Evolutionary conservation across 345 rosid species (phyloP), one percentile per base, ranked within the genome.

Genomic region (Tarenaya hassleriana): DNA sequence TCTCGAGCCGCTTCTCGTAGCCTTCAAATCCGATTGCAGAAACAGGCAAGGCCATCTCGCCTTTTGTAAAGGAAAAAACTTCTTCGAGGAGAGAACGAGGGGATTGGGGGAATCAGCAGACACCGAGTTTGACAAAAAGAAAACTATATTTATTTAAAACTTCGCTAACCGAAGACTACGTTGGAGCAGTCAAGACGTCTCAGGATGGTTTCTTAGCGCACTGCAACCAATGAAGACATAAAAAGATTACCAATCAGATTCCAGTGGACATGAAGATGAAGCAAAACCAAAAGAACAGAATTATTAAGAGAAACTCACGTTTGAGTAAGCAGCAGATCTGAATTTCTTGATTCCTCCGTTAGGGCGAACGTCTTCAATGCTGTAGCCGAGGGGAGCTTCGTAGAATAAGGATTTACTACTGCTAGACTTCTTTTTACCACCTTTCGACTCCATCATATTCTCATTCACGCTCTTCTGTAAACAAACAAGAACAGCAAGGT

Each of bases 351-450:
- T 73, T 66, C 95, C 95, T 61, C 91, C 95, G 80, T 51, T 62
- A 9, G 95, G 95, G 64, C 91, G 88, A 73, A 86, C 73, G 75
- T 86, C 88, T 83, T 86, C 95, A 72, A 83, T 83, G 82, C 76
- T 76, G 80, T 86, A 86, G 27, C 88, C 91, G 52, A 83, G 82
- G 16, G 95, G 91, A 45, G 57, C 79, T 78, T 86, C 95, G 84
- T 83, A 80, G 27, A 60, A 77, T 21, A 70, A 13, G 20, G 74
- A 67, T 46, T 48, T 71, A 31, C 38, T 42, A 34, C 18, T 58
- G 48, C 74, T 64, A 9, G 63, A 69, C 8, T 75, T 67, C 31
- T 77, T 80, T 73, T 74, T 80, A 45, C 95, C 91, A 51, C 62
- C 82, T 62, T 80, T 73, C 51, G 77, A 78, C 71, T 78, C 88